A percentile compares a stretch with the other conserved stretches of the same genome.
phyloP scores from a whole-genome alignment of 306 rosid species.

The Senna siamea region DNA sequence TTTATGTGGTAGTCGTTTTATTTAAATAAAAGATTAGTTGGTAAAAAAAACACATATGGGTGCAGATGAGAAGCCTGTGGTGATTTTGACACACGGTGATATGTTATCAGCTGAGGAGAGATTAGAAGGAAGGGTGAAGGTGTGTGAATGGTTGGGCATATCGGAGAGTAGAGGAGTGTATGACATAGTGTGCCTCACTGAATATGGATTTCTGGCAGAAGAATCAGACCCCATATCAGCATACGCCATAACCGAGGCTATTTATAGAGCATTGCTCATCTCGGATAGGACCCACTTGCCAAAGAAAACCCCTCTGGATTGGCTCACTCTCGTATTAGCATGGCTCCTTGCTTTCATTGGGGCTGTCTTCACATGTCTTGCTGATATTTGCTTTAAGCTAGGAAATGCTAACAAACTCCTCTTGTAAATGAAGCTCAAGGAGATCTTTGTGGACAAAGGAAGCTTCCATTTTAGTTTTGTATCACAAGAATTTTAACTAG shows the following conservation, averaged over 20 bases:
- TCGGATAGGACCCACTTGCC: not conserved
- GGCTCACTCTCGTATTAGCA: not conserved
- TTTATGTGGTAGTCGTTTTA: too few species aligned
- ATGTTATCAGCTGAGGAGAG: not conserved
- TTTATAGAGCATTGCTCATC: not conserved
- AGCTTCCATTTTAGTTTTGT: not conserved
- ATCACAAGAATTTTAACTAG: too few species aligned
- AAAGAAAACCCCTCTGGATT: not conserved
- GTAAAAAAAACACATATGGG: too few species aligned
- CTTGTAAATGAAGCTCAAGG: not conserved
- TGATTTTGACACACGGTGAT: not conserved
- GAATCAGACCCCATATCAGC: not conserved
- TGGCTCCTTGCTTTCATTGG: not conserved
- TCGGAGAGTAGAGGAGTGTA: not conserved
- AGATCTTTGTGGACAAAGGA: too few species aligned
- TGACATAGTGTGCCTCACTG: not conserved
- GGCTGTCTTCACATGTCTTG: not conserved
- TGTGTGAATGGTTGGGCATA: not conserved
- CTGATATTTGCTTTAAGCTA: not conserved
- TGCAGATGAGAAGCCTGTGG: not conserved
- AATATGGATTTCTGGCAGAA: not conserved
- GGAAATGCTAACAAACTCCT: not conserved
- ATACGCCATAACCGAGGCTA: not conserved
- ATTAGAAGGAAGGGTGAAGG: not conserved
- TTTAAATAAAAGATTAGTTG: too few species aligned